phyloP scores from a whole-genome alignment of 768 basidiomycete species.

The Imleria badia region DNA sequence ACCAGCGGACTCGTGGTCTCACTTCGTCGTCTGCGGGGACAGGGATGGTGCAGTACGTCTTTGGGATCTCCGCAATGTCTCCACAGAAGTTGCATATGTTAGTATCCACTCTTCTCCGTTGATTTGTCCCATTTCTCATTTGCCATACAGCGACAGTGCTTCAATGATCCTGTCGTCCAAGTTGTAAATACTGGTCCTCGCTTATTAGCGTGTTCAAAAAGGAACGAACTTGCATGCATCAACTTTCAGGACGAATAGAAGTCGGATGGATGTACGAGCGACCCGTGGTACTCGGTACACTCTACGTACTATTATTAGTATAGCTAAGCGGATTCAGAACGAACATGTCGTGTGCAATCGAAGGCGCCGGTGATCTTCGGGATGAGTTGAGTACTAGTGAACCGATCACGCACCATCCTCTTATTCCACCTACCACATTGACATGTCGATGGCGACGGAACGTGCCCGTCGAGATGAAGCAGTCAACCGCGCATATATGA shows the following conservation, averaged over 20 bases:
- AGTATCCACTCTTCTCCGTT: not conserved
- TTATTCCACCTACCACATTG: not conserved
- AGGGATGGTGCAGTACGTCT: constrained; percentile 41
- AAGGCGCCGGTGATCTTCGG: not conserved
- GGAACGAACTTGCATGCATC: constrained; percentile 35
- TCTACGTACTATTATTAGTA: not conserved
- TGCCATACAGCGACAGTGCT: constrained; percentile 33
- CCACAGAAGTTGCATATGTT: constrained; percentile 25
- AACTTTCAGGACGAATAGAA: constrained; percentile 18
- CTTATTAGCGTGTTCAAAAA: constrained; percentile 41
- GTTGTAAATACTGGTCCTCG: constrained; percentile 34
- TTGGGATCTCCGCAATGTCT: constrained; percentile 48
- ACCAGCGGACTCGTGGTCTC: constrained; percentile 30
- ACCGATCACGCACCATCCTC: not conserved
- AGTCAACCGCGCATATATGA: constrained; percentile 54
- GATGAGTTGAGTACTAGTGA: not conserved
- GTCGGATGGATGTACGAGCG: not conserved
- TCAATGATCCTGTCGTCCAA: constrained; percentile 39
- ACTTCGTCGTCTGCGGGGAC: constrained; percentile 45
- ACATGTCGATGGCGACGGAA: constrained; percentile 24
- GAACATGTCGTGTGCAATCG: not conserved
- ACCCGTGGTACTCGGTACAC: not conserved
- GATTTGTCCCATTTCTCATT: not conserved
- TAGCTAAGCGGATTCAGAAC: not conserved
- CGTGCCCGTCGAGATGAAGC: constrained; percentile 50